Evolutionary conservation across 768 basidiomycete species (phyloP), one percentile per base, ranked within the genome.

Genomic region (Mycena maculata): DNA sequence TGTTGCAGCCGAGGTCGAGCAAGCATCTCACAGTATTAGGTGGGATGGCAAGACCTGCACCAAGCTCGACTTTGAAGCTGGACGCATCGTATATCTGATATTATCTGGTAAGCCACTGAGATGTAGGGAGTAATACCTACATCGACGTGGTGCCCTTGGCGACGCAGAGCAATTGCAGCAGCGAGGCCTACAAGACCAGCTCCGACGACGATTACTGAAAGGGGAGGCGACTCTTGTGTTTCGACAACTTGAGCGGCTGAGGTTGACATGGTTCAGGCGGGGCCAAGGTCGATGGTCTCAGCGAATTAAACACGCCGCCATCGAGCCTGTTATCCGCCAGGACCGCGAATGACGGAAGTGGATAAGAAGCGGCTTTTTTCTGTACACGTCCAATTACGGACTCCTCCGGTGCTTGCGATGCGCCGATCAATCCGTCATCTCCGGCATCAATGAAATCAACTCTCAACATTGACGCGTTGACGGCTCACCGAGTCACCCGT

Each of bases 161-260:
- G 67, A 39, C 67, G 67, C 30, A 68, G 42, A 33, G 67, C 57
- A 2, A 56, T 38, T 25, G 67, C 67, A 28, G 67, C 62, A n/a
- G 62, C 62, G 25, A 68, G 54, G 5, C 67, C 67, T 4, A 63
- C 67, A 6, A 68, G 61, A 20, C 67, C 67, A n/a, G 67, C 67
- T 27, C 67, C 67, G 28, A 68, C 67, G 2, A 68, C 57, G 20
- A 64, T 59, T 22, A 63, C 20, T 16, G 4, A 31, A 41, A 63
- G 67, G 6, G 60, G 38, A 48, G 25, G 50, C 0, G 39, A 5
- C 16, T 59, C 48, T 31, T 60, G 12, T 27, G 45, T 9, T 41
- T 41, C 33, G 53, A 3, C 33, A 11, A 22, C 13, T 8, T 33
- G 36, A 12, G n/a, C 10, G 23, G 25, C 36, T 16, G 27, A 15